Evolutionary conservation across 345 rosid species (phyloP), one percentile per base, ranked within the genome.

Genomic region (Eucalyptus sideroxylon): DNA sequence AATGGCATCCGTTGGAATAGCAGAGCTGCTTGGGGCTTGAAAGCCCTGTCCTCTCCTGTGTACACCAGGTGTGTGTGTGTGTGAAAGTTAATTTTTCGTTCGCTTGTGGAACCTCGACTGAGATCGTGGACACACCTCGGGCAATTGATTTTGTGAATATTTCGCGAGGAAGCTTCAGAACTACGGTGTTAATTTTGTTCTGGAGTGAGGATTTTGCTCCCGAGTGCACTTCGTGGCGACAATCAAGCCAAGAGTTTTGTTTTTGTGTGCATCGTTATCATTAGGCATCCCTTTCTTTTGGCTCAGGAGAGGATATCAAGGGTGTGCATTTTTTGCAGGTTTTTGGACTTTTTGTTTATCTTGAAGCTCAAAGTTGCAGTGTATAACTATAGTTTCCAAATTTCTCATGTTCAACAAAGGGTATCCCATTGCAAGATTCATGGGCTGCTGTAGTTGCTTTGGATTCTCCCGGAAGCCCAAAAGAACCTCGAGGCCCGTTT

Each of bases 391-490:
- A 88, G 83, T 55, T 51, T 27, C 65, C 93, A 89, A 89, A 89
- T 87, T 49, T 87, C 90, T 91, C 89, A 95, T 96, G 99, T 92
- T 95, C 89, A 92, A 90, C 88, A 94, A 93, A 93, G 92, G 90
- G 90, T 91, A 92, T 92, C 94, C 92, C 53, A 91, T 94, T 93
- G 94, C 94, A 81, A 91, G 94, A 89, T 92, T 93, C 37, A 92
- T 98, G 95, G 99, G 99, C 88, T 98, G 99, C 91, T 98, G 97
- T 91, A 95, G 98, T 92, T 98, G 99, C 92, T 97, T 97, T 86
- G 99, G 99, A 60, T 93, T 94, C 89, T 88, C 88, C 37, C 87
- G 92, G 51, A 91, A 88, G 88, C 89, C 91, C 9, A 90, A 47
- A 50, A 87, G 92, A 67, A 49, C 82, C 26, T 45, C 92, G 4